phyloP scores from a whole-genome alignment of 768 basidiomycete genomes.

The Amanita pallidorosea region DNA sequence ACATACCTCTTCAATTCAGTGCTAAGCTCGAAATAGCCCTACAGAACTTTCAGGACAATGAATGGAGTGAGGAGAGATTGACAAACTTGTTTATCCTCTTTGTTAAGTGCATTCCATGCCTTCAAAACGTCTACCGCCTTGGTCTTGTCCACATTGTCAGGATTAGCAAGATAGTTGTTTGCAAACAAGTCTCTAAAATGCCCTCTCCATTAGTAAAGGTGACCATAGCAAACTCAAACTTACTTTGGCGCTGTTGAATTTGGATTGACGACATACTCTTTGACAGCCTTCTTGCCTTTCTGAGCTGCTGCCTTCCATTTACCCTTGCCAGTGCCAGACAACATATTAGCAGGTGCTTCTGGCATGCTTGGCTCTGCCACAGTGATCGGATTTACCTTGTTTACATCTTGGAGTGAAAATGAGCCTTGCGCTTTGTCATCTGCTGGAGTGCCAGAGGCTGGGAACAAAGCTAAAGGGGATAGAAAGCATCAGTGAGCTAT shows the following conservation, averaged over 20 bases:
- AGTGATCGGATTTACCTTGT: background rate
- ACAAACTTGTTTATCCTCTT: background rate
- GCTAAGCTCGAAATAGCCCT: background rate
- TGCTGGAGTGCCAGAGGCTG: background rate
- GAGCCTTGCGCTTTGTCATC: background rate
- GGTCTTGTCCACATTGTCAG: background rate
- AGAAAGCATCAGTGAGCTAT: conserved; percentile 1
- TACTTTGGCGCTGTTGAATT: background rate
- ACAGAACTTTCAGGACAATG: background rate
- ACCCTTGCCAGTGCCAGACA: background rate
- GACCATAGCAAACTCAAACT: background rate
- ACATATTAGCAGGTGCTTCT: background rate
- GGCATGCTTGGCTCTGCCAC: background rate
- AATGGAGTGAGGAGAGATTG: background rate
- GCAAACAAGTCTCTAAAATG: conserved; percentile 1
- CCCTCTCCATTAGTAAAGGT: background rate
- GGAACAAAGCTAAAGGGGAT: background rate
- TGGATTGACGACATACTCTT: background rate
- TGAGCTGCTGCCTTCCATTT: background rate
- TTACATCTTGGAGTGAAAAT: background rate
- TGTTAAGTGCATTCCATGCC: background rate
- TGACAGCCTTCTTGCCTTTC: background rate
- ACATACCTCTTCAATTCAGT: background rate
- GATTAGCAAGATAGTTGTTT: background rate
- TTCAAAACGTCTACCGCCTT: background rate